These are phyloP conservation scores for Citrullus amarus DNA, from an alignment of 306 rosid genomes.

Conservation along the genomic window DNA sequence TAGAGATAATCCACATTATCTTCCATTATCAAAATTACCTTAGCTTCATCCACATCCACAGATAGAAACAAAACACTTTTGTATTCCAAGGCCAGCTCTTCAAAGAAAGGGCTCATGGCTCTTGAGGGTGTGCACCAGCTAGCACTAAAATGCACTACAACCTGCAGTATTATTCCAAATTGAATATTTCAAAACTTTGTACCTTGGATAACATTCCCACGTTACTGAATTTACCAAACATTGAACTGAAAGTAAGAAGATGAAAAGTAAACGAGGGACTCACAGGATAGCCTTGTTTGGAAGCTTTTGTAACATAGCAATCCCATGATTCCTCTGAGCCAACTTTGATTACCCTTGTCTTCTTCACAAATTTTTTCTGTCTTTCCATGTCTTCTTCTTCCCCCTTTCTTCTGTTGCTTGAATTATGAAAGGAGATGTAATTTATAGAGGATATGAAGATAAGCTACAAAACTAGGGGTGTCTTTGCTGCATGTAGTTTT, in stretches of 20 bases:
- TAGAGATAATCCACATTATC: background rate
- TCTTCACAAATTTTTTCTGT: conserved; percentile 12
- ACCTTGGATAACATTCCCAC: background rate
- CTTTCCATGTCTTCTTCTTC: conserved; percentile 21
- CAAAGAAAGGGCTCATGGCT: conserved; percentile 29
- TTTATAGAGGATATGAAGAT: background rate
- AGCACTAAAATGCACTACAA: conserved; percentile 41
- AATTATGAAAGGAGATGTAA: background rate
- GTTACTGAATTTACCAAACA: background rate
- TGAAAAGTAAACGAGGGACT: conserved; percentile 14
- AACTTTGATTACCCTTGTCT: conserved; percentile 35
- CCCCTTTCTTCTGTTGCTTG: background rate
- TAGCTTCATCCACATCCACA: conserved; percentile 44
- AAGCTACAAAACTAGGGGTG: background rate
- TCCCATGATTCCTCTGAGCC: conserved; percentile 33
- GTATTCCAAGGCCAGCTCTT: conserved; percentile 26
- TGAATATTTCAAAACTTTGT: background rate
- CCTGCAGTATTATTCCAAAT: conserved; percentile 12
- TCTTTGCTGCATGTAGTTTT: background rate
- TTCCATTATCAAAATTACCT: conserved; percentile 13
- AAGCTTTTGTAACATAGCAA: conserved; percentile 20
- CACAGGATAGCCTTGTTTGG: conserved; percentile 22
- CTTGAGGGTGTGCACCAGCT: conserved; percentile 39
- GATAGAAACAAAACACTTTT: conserved; percentile 21
- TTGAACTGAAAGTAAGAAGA: background rate